Base-by-base conservation (phyloP, 169 alveolate species). In the Plasmodium billcollinsi region DNA sequence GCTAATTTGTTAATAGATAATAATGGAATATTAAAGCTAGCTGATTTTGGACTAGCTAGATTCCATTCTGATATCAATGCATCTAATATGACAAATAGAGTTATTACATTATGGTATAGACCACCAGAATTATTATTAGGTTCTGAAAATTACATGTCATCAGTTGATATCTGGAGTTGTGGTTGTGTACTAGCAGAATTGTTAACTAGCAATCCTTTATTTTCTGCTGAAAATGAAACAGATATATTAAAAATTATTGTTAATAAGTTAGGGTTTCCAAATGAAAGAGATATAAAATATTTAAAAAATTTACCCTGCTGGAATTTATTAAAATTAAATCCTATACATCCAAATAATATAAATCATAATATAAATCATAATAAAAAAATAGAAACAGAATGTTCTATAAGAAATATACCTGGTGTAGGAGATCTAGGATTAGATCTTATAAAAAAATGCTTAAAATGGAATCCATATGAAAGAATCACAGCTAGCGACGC, bases 121-220 rank as follows among this genome's bases (percentile, higher is more conserved):
- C 98, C 99, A 4, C 99, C 99, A n/a, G 99, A 98, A 88, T 93
- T 98, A 20, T 92, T 98, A 88, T 94, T 98, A 65, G 99, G 99
- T 7, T 94, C 97, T 39, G 97, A 95, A 63, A 70, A 93, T 73
- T 98, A 97, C 71, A 93, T 96, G 63, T 90, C 92, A 47, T 96
- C 97, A 39, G 98, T 98, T 2, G 99, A 98, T 92, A 96, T 98
- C 96, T 97, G 99, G 99, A 95, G 98, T 62, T 98, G 97, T n/a
- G 99, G 99, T 26, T 97, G 99, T 88, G 97, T 98, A 5, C 92
- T 98, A 88, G 99, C 98, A 6, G 99, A 98, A 78, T 88, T 97
- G 66, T 88, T 97, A 15, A 89, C 96, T 21, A 97, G 98, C 21
- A 93, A 96, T 67, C 98, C 97, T 58, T 54, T 98, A 5, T 97